A percentile compares a stretch with the other conserved stretches of the same genome.
phyloP scores from a whole-genome alignment of 768 basidiomycete genomes.

The Leccinum imitatum region DNA sequence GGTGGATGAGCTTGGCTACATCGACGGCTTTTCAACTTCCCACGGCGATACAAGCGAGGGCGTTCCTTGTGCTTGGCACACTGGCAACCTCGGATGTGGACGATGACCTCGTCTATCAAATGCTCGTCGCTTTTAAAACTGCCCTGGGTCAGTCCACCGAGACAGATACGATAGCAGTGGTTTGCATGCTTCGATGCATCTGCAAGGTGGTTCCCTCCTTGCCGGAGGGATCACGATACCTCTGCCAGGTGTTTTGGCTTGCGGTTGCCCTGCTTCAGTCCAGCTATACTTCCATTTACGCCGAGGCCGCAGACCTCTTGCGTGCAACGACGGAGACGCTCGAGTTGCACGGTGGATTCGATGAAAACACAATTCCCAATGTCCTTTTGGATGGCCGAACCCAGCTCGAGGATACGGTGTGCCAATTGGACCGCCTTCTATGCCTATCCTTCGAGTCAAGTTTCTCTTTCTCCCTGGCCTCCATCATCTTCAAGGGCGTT shows the following conservation, averaged over 20 bases:
- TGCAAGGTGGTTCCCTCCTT: conserved; percentile 74
- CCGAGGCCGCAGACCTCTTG: conserved; percentile 68
- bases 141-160: conserved; percentile 69
- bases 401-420: conserved; percentile 63
- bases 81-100: conserved; percentile 85
- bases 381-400: conserved; percentile 64
- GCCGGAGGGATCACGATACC: conserved; percentile 66
- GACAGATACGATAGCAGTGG: conserved; percentile 66
- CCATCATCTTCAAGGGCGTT: conserved; percentile 85
- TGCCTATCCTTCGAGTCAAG: conserved; percentile 74
- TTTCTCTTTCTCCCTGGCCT: conserved; percentile 80
- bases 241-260: conserved; percentile 81
- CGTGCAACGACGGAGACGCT: conserved; percentile 64
- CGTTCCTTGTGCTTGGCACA: conserved; percentile 80
- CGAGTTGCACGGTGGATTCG: conserved; percentile 58
- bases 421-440: conserved; percentile 70
- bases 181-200: conserved; percentile 88
- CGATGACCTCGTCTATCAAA: conserved; percentile 91
- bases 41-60: conserved; percentile 83
- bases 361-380: conserved; percentile 47
- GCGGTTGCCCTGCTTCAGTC: conserved; percentile 82
- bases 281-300: conserved; percentile 66
- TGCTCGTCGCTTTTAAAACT: conserved; percentile 81
- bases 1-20: conserved; percentile 90
- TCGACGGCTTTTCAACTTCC: conserved; percentile 89